Evolutionary conservation across 176 grass and related monocot genomes (phyloP).

Genomic region (Oryza glumipatula): DNA sequence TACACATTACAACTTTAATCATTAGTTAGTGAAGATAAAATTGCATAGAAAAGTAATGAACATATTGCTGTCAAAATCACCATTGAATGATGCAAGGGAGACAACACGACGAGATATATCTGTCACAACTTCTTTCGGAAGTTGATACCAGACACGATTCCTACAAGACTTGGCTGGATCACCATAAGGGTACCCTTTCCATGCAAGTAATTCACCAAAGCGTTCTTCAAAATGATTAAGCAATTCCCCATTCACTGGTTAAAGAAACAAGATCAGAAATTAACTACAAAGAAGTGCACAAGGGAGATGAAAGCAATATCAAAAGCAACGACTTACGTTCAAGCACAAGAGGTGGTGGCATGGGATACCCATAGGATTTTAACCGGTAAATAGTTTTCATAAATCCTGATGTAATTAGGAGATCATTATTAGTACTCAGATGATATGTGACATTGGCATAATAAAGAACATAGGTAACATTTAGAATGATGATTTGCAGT

Average conservation of each 20-base stretch:
- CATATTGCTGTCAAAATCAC: constrained; percentile 16
- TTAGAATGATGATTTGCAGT: neutral
- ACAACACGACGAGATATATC: constrained; percentile 34
- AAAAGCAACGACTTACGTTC: constrained; percentile 21
- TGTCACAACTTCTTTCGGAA: neutral
- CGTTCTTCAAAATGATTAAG: constrained; percentile 31
- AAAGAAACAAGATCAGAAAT: constrained; percentile 5
- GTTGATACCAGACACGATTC: neutral
- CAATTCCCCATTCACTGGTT: constrained; percentile 14
- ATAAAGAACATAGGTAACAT: neutral
- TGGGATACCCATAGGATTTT: constrained; percentile 3
- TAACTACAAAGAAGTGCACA: constrained; percentile 8
- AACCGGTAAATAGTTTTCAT: neutral
- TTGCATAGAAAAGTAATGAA: neutral
- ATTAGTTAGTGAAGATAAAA: neutral
- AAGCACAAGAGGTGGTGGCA: constrained; percentile 37
- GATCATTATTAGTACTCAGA: neutral
- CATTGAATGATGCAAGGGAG: constrained; percentile 37
- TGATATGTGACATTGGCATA: neutral
- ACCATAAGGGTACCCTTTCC: constrained; percentile 25
- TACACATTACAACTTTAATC: neutral
- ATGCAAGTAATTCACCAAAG: constrained; percentile 33
- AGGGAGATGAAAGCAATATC: neutral
- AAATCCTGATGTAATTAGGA: neutral
- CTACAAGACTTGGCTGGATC: neutral